phyloP scores from a whole-genome alignment of 306 rosid genomes.

The Casuarina cunninghamiana region DNA sequence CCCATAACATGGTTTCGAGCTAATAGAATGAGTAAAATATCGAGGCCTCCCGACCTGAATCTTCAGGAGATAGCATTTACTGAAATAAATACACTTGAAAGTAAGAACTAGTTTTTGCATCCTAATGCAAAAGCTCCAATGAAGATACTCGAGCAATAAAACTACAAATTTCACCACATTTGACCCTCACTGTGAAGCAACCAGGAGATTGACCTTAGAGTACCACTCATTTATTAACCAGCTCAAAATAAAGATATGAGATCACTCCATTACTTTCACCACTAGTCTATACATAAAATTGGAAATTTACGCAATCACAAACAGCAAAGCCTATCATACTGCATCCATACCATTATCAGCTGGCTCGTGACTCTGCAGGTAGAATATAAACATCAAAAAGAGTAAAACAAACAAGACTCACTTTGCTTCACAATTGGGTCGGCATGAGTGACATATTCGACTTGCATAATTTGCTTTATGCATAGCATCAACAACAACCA shows the following conservation, averaged over 20 bases:
- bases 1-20: neutral
- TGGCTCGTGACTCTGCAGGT: slow-evolving; percentile 2
- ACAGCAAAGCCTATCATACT: neutral
- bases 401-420: slow-evolving; percentile 37
- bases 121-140: neutral
- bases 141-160: neutral
- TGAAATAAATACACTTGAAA: neutral
- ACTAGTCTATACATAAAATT: neutral
- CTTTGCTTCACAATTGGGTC: slow-evolving; percentile 99
- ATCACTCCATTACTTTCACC: neutral
- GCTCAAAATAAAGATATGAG: neutral
- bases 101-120: neutral
- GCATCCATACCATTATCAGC: slow-evolving; percentile 12
- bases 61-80: neutral
- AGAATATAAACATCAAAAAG: slow-evolving; percentile 8
- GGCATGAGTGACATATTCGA: slow-evolving; percentile 97
- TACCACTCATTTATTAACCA: neutral
- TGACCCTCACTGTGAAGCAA: neutral
- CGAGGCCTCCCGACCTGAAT: neutral
- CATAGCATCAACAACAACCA: slow-evolving; percentile 99
- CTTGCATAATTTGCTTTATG: slow-evolving; percentile 99
- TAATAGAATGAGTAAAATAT: neutral
- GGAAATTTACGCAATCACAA: neutral
- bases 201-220: neutral
- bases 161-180: neutral